A percentile compares a stretch with the other conserved stretches of the same genome.
These are phyloP conservation scores for Pyrenochaeta sp. DNA, from an alignment of 2,329 filamentous ascomycete genomes.

Conservation along the genomic window DNA sequence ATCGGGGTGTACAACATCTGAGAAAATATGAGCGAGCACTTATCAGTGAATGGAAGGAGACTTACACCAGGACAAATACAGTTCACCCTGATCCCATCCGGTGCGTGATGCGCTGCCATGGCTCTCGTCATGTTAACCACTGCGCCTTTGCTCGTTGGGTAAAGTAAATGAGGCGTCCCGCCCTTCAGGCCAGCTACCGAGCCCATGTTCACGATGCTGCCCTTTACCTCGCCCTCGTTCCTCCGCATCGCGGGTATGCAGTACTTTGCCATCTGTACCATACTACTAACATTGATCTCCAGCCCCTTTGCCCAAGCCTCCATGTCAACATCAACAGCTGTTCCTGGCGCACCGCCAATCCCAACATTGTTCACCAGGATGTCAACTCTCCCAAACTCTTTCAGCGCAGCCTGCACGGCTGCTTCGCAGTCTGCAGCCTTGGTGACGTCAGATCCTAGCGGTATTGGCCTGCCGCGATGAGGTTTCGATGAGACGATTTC, in stretches of 20 bases:
- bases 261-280: conserved; percentile 71
- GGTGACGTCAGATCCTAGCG: conserved; percentile 65
- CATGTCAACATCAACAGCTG: conserved; percentile 68
- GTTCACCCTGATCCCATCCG: conserved; percentile 62
- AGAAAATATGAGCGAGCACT: background rate
- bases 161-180: conserved; percentile 62
- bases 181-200: conserved; percentile 67
- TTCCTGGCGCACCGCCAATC: conserved; percentile 66
- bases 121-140: conserved; percentile 65
- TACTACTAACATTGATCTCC: conserved; percentile 70
- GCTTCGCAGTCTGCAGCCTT: conserved; percentile 60
- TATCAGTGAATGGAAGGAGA: background rate
- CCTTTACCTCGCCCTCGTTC: conserved; percentile 58
- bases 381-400: conserved; percentile 65
- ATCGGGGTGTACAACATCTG: conserved; percentile 64
- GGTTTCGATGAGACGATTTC: conserved; percentile 58
- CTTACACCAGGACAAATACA: conserved; percentile 61
- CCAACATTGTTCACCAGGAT: conserved; percentile 73
- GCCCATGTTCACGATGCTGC: conserved; percentile 69
- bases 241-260: conserved; percentile 67
- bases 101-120: conserved; percentile 64
- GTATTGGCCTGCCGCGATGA: conserved; percentile 50
- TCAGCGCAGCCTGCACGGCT: conserved; percentile 53
- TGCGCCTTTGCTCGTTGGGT: conserved; percentile 63
- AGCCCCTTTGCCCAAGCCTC: conserved; percentile 65